Percentiles rank a stretch among this genome's conserved stretches.
Evolutionary conservation across 2,329 filamentous ascomycete genomes (phyloP).

Genomic region (Tolypocladium nubicola): DNA sequence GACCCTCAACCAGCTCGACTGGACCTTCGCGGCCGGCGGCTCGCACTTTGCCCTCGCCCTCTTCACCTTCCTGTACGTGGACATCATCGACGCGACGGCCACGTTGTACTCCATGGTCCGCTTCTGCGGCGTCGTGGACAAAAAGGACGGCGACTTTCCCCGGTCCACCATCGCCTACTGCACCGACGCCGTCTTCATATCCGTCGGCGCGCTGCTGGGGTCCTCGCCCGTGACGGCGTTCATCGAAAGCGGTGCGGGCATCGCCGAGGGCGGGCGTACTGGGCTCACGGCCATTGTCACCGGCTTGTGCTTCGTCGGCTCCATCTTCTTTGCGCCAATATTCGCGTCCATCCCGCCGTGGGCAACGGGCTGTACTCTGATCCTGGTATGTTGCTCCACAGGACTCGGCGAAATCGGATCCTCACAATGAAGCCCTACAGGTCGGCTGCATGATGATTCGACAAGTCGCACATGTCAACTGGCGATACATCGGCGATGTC

Average conservation of each 20-base stretch:
- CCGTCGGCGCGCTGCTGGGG: constrained; percentile 59
- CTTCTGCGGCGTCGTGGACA: constrained; percentile 56
- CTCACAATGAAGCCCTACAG: constrained; percentile 17
- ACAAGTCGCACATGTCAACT: constrained; percentile 65
- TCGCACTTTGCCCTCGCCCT: constrained; percentile 60
- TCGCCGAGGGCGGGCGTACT: constrained; percentile 63
- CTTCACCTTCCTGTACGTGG: constrained; percentile 70
- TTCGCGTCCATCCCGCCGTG: constrained; percentile 69
- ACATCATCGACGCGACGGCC: constrained; percentile 69
- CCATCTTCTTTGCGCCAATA: constrained; percentile 66
- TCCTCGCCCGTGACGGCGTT: constrained; percentile 64
- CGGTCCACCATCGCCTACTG: constrained; percentile 73
- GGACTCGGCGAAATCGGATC: neutral
- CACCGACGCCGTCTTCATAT: constrained; percentile 60
- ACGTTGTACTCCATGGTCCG: constrained; percentile 76
- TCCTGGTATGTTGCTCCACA: constrained; percentile 39
- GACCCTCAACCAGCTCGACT: constrained; percentile 54
- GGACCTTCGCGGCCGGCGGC: constrained; percentile 45
- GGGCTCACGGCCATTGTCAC: constrained; percentile 61
- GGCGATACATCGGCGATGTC: constrained; percentile 65
- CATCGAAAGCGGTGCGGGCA: constrained; percentile 66
- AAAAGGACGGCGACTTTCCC: constrained; percentile 69
- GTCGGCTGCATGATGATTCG: constrained; percentile 72
- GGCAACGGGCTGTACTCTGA: constrained; percentile 64
- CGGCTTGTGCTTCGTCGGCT: constrained; percentile 59